Evolutionary conservation across 2,329 filamentous ascomycete species (phyloP).

Genomic region (Fusarium mexicanum): DNA sequence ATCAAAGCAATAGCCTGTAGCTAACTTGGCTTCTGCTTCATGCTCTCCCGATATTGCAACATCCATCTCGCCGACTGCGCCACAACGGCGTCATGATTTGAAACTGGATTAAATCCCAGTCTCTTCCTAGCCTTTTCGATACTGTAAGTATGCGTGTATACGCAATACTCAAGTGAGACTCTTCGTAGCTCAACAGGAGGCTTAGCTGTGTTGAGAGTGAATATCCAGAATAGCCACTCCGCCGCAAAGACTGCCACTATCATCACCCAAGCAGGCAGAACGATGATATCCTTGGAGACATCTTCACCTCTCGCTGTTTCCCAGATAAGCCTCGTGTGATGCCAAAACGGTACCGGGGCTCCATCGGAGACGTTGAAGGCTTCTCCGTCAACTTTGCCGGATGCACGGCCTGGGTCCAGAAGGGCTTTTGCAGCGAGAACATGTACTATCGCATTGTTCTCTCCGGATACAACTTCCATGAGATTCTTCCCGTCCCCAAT

Average conservation of each 20-base stretch:
- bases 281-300: background rate
- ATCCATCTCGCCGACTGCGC: conserved; percentile 16
- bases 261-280: conserved; percentile 44
- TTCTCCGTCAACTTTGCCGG: conserved; percentile 44
- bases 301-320: conserved; percentile 24
- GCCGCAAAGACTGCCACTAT: conserved; percentile 7
- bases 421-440: conserved; percentile 44
- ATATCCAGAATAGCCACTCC: conserved; percentile 38
- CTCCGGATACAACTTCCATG: conserved; percentile 43
- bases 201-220: conserved; percentile 38
- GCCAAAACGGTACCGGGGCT: conserved; percentile 45
- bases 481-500: conserved; percentile 41
- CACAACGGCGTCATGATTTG: conserved; percentile 24
- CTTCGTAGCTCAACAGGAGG: conserved; percentile 38
- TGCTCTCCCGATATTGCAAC: background rate
- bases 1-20: accelerated
- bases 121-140: conserved; percentile 20
- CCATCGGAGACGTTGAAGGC: conserved; percentile 51
- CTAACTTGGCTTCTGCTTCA: background rate
- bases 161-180: conserved; percentile 35
- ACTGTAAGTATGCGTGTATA: conserved; percentile 19
- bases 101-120: conserved; percentile 7
- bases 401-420: conserved; percentile 18
- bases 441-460: conserved; percentile 42
- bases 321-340: conserved; percentile 43